A percentile compares a stretch with the other conserved stretches of the same genome.
Conservation (phyloP, 805 yeast genomes). For the Saturnispora diversa region DNA sequence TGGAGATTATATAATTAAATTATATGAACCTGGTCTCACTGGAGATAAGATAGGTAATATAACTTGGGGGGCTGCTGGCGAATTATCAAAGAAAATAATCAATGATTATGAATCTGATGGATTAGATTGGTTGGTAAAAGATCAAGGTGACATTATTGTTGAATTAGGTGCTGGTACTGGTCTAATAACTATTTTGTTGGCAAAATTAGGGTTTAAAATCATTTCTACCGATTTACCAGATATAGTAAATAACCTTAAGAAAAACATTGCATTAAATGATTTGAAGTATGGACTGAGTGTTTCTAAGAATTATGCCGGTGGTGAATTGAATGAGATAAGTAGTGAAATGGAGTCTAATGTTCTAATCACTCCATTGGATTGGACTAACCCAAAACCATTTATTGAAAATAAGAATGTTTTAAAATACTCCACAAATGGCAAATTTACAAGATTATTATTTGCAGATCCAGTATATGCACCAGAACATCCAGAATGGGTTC, state of each 20-base stretch:
- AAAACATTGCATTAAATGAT: conserved; percentile 51
- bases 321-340: conserved; percentile 6
- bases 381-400: conserved; percentile 53
- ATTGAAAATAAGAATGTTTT: conserved; percentile 16
- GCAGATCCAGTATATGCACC: conserved; percentile 88
- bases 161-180: conserved; percentile 98
- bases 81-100: conserved; percentile 51
- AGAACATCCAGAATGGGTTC: conserved; percentile 70
- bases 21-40: conserved; percentile 81
- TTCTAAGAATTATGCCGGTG: neutral
- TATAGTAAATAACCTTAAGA: conserved; percentile 58
- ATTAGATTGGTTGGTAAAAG: neutral
- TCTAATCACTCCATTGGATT: conserved; percentile 43
- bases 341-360: conserved; percentile 27
- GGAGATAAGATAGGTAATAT: conserved; percentile 83
- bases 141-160: conserved; percentile 32
- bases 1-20: conserved; percentile 24
- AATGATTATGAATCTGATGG: conserved; percentile 11
- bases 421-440: conserved; percentile 16
- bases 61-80: conserved; percentile 91
- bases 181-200: conserved; percentile 67
- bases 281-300: conserved; percentile 16
- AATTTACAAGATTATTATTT: conserved; percentile 54
- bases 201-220: conserved; percentile 41
- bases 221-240: conserved; percentile 71